A percentile compares a stretch with the other conserved stretches of the same genome.
phyloP scores from a whole-genome alignment of 768 basidiomycete species.

The Roridomyces roridus region DNA sequence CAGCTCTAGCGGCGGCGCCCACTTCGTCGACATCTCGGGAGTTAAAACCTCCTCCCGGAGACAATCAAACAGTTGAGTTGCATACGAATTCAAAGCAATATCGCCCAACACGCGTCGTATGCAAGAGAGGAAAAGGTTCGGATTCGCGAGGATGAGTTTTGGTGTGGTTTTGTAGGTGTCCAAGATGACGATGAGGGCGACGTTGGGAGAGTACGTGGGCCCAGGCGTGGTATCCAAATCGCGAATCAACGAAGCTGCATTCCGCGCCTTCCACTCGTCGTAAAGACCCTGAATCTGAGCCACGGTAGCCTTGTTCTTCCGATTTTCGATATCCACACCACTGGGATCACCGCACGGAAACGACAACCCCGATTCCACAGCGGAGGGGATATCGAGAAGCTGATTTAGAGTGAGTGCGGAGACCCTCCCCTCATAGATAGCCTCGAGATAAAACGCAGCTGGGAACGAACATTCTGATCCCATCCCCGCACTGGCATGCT shows the following conservation, averaged over 20 bases:
- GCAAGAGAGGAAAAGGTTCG: constrained; percentile 24
- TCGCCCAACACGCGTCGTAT: constrained; percentile 18
- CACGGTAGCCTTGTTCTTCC: constrained; percentile 22
- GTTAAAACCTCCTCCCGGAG: constrained; percentile 15
- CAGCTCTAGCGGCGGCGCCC: constrained; percentile 24
- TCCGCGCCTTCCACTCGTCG: constrained; percentile 20
- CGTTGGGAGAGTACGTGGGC: constrained; percentile 15
- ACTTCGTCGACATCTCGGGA: constrained; percentile 7
- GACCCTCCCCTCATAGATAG: constrained; percentile 21
- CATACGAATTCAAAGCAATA: constrained; percentile 11
- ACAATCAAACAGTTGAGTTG: constrained; percentile 5
- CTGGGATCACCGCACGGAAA: constrained; percentile 21
- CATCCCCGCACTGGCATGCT: not conserved
- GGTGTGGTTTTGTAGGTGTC: constrained; percentile 8
- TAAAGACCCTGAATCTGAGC: constrained; percentile 16
- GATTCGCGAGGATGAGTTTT: constrained; percentile 21
- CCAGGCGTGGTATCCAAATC: not conserved
- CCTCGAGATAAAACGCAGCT: constrained; percentile 17
- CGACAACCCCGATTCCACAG: constrained; percentile 2
- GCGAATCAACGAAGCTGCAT: constrained; percentile 9
- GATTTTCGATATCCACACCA: constrained; percentile 26
- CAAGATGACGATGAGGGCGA: constrained; percentile 19
- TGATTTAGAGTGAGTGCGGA: constrained; percentile 12
- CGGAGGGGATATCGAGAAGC: not conserved
- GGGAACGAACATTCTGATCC: constrained; percentile 15